Evolutionary conservation across 2,329 filamentous ascomycete genomes (phyloP), one percentile per base, ranked within the genome.

Genomic region (Calonectria pteridis): DNA sequence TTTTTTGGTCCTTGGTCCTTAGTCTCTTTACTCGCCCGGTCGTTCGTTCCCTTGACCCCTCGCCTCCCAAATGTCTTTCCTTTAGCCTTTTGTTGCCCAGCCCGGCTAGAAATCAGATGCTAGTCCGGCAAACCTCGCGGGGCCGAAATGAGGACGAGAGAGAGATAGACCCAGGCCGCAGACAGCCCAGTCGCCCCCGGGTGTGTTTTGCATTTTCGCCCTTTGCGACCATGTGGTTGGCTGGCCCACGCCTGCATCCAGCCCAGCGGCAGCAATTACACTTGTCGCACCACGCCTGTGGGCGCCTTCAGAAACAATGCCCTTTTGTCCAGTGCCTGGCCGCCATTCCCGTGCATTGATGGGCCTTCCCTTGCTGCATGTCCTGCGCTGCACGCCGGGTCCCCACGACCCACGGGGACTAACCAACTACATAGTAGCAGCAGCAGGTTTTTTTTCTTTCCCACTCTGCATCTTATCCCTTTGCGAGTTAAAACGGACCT

Each of bases 201-300:
- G 67, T 62, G 53, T 62, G 53, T 62, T 69, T 50, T 62, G 53
- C 35, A 58, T 69, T n/a, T n/a, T 68, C 53, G 55, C 53, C 67
- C 53, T 69, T 51, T 62, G 37, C 53, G 35, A 49, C 18, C 31
- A 26, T 67, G 20, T 62, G 66, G 67, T 69, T 69, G 67, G 67
- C 67, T 69, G 67, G 67, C 53, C 53, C 67, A 69, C 67, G n/a
- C 14, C 35, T 67, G 49, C 66, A 33, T 58, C 40, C 66, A 46
- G 50, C 26, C 37, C 43, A 31, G 26, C 26, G 65, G 49, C 10
- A 58, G 65, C 65, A 67, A 59, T 68, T 59, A 68, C 51, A 59
- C 33, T 40, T 62, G 66, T 62, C 66, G 53, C 67, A 69, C 66
- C 29, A 62, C 26, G 49, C 37, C 58, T 46, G 53, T 58, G 31